Conservation (phyloP, 1,139 yeast genomes). For the Taiozyma sp. region DNA sequence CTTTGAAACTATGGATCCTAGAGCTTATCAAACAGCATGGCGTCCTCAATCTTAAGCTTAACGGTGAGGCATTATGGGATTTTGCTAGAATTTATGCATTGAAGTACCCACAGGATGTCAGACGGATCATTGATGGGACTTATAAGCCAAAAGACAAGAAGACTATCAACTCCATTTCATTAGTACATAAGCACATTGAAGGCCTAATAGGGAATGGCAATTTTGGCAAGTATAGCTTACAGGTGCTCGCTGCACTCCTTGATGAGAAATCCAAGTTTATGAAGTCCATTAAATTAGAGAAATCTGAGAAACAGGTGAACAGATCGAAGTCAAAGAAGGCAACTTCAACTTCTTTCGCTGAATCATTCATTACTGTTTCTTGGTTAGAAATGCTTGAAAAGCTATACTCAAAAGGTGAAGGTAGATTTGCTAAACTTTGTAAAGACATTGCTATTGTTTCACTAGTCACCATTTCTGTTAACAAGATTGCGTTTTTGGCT, state of each 20-base stretch:
- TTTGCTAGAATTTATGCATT: constrained; percentile 49
- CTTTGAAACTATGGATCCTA: constrained; percentile 47
- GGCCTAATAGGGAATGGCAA: constrained; percentile 39
- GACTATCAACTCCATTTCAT: constrained; percentile 13
- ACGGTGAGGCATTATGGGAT: constrained; percentile 61
- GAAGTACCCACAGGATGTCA: constrained; percentile 41
- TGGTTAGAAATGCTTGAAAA: constrained; percentile 61
- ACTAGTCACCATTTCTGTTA: constrained; percentile 43
- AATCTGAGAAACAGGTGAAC: not conserved
- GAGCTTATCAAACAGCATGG: constrained; percentile 49
- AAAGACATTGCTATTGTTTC: constrained; percentile 50
- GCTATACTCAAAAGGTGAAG: constrained; percentile 51
- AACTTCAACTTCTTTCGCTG: constrained; percentile 36
- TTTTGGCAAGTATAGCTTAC: constrained; percentile 37
- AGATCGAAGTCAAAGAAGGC: constrained; percentile 11
- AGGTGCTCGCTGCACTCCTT: constrained; percentile 33
- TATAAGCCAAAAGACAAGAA: constrained; percentile 22
- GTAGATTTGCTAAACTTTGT: constrained; percentile 42
- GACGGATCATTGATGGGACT: constrained; percentile 50
- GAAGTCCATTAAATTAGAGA: not conserved
- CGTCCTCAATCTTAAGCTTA: constrained; percentile 47
- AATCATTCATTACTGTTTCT: constrained; percentile 43
- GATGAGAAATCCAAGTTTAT: constrained; percentile 1
- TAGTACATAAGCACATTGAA: constrained; percentile 32
- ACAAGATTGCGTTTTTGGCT: constrained; percentile 38